Percentiles rank a stretch among this genome's conserved stretches.
Conservation (phyloP, 176 grass and related monocot genomes). For the Lolium rigidum region DNA sequence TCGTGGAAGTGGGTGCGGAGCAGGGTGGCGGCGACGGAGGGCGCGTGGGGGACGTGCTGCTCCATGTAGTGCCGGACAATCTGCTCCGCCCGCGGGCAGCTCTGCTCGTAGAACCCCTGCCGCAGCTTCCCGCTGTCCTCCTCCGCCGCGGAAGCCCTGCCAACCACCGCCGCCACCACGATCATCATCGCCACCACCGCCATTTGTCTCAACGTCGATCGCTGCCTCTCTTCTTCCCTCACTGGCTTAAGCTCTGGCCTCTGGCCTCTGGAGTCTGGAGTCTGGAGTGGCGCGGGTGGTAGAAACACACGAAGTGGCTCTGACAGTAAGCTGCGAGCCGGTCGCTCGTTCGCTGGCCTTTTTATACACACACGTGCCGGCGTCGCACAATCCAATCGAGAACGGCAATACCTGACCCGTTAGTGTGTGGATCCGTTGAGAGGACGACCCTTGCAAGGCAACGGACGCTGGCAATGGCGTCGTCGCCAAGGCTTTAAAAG, state of each 20-base stretch:
- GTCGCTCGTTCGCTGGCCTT: neutral
- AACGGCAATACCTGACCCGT: neutral
- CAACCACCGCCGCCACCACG: neutral
- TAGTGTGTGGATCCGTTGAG: neutral
- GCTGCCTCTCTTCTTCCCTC: neutral
- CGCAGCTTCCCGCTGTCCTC: constrained; percentile 36
- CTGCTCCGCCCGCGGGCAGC: constrained; percentile 79
- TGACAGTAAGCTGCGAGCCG: neutral
- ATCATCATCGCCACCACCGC: neutral
- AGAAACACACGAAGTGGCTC: neutral
- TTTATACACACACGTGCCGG: constrained; percentile 35
- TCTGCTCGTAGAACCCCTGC: constrained; percentile 70
- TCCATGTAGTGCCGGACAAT: constrained; percentile 65
- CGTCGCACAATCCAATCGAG: neutral
- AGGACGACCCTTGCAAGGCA: neutral
- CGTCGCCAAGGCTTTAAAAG: neutral
- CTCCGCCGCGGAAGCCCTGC: constrained; percentile 22
- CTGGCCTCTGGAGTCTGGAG: neutral
- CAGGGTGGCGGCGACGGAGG: constrained; percentile 73
- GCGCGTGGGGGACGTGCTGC: constrained; percentile 69
- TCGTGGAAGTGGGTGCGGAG: constrained; percentile 98
- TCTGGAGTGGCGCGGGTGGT: neutral
- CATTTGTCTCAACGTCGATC: neutral
- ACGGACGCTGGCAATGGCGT: neutral
- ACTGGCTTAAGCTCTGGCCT: neutral